A percentile compares a stretch with the other conserved stretches of the same genome.
Conservation (phyloP, 305 asterid genomes). For the Fraxinus baroniana region DNA sequence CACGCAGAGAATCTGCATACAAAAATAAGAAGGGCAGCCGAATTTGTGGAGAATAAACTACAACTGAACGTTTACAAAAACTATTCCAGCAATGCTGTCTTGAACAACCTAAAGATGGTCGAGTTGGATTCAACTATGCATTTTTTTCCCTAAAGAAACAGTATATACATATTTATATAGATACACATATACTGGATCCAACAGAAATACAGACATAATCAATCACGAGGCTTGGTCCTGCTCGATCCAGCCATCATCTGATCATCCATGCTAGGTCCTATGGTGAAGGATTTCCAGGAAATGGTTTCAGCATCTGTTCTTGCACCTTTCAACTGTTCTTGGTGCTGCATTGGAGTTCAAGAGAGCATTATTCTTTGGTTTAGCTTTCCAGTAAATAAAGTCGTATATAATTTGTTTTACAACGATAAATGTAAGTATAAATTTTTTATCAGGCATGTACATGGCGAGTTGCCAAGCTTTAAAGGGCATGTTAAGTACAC, state of each 20-base stretch:
- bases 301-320: slow-evolving; percentile 29
- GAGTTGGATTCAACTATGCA: not conserved
- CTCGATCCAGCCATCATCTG: not conserved
- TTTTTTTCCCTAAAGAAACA: not conserved
- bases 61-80: not conserved
- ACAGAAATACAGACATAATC: not conserved
- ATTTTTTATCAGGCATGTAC: not conserved
- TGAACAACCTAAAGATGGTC: not conserved
- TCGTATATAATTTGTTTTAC: not conserved
- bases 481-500: not conserved
- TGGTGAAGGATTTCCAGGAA: not conserved
- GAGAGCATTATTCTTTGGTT: not conserved
- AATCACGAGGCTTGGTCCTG: not conserved
- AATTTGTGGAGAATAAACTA: not conserved
- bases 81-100: not conserved
- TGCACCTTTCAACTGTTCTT: slow-evolving; percentile 42
- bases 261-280: not conserved
- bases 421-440: not conserved
- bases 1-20: not conserved
- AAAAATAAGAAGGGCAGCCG: not conserved
- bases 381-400: not conserved
- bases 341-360: slow-evolving; percentile 30
- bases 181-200: not conserved
- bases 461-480: not conserved
- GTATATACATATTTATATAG: not conserved